These are phyloP conservation scores for Chlorophyllum brunneum DNA, from an alignment of 768 basidiomycete species.

Conservation along the genomic window DNA sequence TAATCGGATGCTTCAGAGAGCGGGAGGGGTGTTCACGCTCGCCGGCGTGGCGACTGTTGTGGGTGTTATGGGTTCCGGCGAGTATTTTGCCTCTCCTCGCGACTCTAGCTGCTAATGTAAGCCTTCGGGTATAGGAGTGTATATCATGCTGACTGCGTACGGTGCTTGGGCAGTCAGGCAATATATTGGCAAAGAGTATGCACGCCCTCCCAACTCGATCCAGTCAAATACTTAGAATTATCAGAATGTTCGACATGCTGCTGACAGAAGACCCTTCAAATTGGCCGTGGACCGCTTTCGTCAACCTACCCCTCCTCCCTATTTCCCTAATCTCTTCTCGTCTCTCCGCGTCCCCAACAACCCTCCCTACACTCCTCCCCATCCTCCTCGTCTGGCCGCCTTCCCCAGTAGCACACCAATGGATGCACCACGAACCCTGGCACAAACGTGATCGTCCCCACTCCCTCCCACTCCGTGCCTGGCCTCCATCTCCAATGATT, in stretches of 20 bases:
- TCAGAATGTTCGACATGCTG: slow-evolving; percentile 59
- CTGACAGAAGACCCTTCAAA: slow-evolving; percentile 64
- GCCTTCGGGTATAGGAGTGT: slow-evolving; percentile 27
- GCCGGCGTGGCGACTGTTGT: slow-evolving; percentile 46
- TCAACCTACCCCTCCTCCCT: slow-evolving; percentile 73
- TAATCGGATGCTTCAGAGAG: slow-evolving; percentile 45
- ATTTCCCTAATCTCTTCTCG: slow-evolving; percentile 64
- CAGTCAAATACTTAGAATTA: neutral
- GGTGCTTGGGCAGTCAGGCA: slow-evolving; percentile 68
- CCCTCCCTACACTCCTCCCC: slow-evolving; percentile 36
- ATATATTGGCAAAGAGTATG: slow-evolving; percentile 67
- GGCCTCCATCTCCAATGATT: slow-evolving; percentile 61
- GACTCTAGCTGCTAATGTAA: neutral
- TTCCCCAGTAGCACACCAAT: slow-evolving; percentile 31
- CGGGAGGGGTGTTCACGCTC: slow-evolving; percentile 51
- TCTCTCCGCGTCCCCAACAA: slow-evolving; percentile 32
- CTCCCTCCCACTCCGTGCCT: slow-evolving; percentile 21
- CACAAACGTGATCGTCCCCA: slow-evolving; percentile 24
- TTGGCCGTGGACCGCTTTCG: slow-evolving; percentile 74
- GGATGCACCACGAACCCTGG: slow-evolving; percentile 27
- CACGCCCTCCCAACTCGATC: slow-evolving; percentile 1
- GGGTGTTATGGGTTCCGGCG: slow-evolving; percentile 59
- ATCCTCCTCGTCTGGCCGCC: slow-evolving; percentile 46
- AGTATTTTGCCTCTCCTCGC: slow-evolving; percentile 20
- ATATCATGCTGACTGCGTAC: slow-evolving; percentile 55